Evolutionary conservation across 106 monocot genomes (phyloP), one percentile per base, ranked within the genome.

Genomic region (Allium sativum): DNA sequence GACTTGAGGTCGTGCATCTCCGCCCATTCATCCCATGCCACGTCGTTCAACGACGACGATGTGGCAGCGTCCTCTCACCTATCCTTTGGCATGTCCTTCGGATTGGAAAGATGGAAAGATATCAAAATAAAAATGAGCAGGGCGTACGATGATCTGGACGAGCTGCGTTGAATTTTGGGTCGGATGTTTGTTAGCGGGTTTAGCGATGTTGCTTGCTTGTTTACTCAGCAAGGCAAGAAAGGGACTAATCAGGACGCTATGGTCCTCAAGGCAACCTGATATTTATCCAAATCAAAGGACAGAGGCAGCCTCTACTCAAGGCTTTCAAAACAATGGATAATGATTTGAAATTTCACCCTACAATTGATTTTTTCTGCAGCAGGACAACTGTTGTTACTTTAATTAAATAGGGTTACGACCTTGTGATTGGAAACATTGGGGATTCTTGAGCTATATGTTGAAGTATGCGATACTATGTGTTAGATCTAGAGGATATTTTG

Each of bases 151-250:
- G 72, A 18, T 10, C 43, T 9, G 48, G 55, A 40, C 20, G 73
- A 78, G 53, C 78, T 82, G 6, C 63, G 67, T 54, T 56, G 67
- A 41, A 51, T 82, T n/a, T 70, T 71, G 16, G 82, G 68, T 19
- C 65, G 82, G 74, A 59, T 78, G 74, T 78, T 63, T 19, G 41
- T 65, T 48, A 82, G 71, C 53, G 82, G 82, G 40, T 58, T 64
- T 44, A 78, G 77, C 47, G 59, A 70, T 7, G 70, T 52, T 45
- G 82, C 82, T 6, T 77, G 77, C 67, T 66, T 82, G 16, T 82
- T 82, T 54, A 82, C 82, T 42, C 82, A 82, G 70, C 82, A 82
- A 73, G 82, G 82, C 22, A 77, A 65, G 73, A 82, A 82, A 59
- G 77, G 82, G 52, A 74, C 77, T 48, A 82, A 73, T 44, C 65